Percentiles rank a stretch among this genome's conserved stretches.
Conservation (phyloP, 805 yeast genomes). For the Nakazawaea molendinolei region DNA sequence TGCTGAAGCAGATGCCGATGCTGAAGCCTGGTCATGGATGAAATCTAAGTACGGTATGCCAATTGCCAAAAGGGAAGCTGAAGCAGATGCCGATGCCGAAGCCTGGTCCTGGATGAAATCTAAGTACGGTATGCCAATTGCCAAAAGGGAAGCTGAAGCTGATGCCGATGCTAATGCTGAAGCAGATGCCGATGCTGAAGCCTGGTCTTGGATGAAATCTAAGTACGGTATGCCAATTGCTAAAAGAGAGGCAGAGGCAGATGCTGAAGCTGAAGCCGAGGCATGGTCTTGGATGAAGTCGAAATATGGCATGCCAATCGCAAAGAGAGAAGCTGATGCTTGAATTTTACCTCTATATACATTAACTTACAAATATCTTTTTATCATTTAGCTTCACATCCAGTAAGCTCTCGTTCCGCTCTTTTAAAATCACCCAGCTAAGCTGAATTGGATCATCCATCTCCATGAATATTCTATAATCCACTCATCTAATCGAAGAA, state of each 20-base stretch:
- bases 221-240: constrained; percentile 14
- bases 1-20: constrained; percentile 19
- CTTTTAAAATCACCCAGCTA: too few species aligned
- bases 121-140: constrained; percentile 15
- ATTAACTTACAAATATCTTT: too few species aligned
- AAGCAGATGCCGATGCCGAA: constrained; percentile 18
- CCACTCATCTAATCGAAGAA: too few species aligned
- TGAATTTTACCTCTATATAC: too few species aligned
- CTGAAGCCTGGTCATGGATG: constrained; percentile 17
- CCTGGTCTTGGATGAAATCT: constrained; percentile 4
- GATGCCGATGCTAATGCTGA: constrained; percentile 15
- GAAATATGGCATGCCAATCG: constrained; percentile 14
- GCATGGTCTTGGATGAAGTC: constrained; percentile 8
- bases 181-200: constrained; percentile 21
- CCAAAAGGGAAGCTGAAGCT: constrained; percentile 20
- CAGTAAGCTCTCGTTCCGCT: too few species aligned
- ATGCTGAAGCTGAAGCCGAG: constrained; percentile 18
- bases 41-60: constrained; percentile 17
- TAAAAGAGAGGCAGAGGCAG: constrained; percentile 17
- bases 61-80: constrained; percentile 19
- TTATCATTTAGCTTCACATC: too few species aligned
- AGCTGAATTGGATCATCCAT: too few species aligned
- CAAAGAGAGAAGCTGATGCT: constrained; percentile 23
- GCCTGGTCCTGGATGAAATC: constrained; percentile 10
- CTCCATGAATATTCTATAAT: too few species aligned